Percentiles rank a stretch among this genome's conserved stretches.
Conservation (phyloP, 768 basidiomycete species). For the Omphalotus guepiniiformis region DNA sequence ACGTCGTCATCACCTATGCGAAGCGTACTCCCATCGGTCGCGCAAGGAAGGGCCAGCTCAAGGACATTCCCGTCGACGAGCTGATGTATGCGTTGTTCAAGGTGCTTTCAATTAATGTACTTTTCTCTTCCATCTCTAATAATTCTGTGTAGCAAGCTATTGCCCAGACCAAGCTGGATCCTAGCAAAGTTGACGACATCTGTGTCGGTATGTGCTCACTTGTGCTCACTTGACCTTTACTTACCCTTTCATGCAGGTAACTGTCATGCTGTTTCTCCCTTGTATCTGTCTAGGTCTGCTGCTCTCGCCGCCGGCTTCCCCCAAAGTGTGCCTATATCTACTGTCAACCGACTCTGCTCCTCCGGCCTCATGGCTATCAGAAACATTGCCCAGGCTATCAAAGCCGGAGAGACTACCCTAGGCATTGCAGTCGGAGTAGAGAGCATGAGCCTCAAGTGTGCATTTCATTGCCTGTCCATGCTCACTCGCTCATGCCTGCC, state of each 20-base stretch:
- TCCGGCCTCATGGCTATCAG: conserved; percentile 94
- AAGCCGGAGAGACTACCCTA: conserved; percentile 76
- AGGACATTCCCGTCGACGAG: conserved; percentile 85
- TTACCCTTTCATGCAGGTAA: conserved; percentile 44
- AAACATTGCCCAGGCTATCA: conserved; percentile 83
- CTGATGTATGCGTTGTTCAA: conserved; percentile 79
- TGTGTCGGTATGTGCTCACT: conserved; percentile 59
- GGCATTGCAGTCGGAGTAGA: conserved; percentile 84
- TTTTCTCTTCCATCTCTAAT: not conserved
- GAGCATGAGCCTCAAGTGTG: conserved; percentile 78
- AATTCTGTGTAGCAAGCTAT: conserved; percentile 51
- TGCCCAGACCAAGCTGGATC: conserved; percentile 62
- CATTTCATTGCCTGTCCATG: conserved; percentile 13
- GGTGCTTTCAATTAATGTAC: conserved; percentile 31
- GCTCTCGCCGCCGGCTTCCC: conserved; percentile 89
- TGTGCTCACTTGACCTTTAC: not conserved
- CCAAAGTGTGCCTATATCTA: conserved; percentile 78
- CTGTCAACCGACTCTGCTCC: conserved; percentile 91
- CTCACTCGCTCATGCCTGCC: conserved; percentile 6
- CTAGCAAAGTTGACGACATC: conserved; percentile 73
- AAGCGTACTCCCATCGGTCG: conserved; percentile 86
- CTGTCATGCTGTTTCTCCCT: conserved; percentile 78
- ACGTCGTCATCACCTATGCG: conserved; percentile 88
- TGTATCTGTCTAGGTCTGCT: conserved; percentile 81
- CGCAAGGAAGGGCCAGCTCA: conserved; percentile 90